Evolutionary conservation across 257 asterid species (phyloP), one percentile per base, ranked within the genome.

Genomic region (Rauvolfia tetraphylla): DNA sequence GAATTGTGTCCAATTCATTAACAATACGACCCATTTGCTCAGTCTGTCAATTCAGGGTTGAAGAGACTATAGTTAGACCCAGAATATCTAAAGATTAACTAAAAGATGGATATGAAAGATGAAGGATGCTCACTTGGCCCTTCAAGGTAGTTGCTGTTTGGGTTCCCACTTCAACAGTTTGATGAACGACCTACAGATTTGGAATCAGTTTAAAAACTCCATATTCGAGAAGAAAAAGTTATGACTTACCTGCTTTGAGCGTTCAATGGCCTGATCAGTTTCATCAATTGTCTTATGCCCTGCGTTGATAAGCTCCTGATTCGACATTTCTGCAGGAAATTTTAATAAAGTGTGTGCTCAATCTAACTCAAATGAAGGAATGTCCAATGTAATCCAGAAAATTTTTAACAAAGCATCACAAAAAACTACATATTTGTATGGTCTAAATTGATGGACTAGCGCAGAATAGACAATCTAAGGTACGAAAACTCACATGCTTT

Each of bases 1-100:
- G 96, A 80, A 95, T 95, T 20, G 98, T 95, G 79, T 95, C 98
- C 76, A 95, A 88, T 79, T 95, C 99, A 74, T 93, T 95, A 75
- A 95, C 97, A 74, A 93, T 82, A 77, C 99, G 97, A n/a, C 97
- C 97, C 99, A 95, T 95, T 90, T 92, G 99, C n/a, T 93, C 99
- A 63, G 99, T 95, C 99, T 92, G 86, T 39, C 8, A 78, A 65
- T 51, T 72, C 59, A 3, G 34, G 63, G 34, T 39, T 53, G 25
- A 62, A 53, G 54, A 73, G 33, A 67, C 58, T 76, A 62, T 59
- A 77, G 70, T 82, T 54, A 65, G 78, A 78, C 38, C 62, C 33
- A n/a, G 36, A 63, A 77, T 38, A 49, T 53, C 58, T 56, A 49
- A 41, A 72, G 75, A 78, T 61, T 39, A 72, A 79, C 41, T 9